A percentile compares a stretch with the other conserved stretches of the same genome.
Evolutionary conservation across 2,329 filamentous ascomycete genomes (phyloP).

Genomic region (Xylariales sp.): DNA sequence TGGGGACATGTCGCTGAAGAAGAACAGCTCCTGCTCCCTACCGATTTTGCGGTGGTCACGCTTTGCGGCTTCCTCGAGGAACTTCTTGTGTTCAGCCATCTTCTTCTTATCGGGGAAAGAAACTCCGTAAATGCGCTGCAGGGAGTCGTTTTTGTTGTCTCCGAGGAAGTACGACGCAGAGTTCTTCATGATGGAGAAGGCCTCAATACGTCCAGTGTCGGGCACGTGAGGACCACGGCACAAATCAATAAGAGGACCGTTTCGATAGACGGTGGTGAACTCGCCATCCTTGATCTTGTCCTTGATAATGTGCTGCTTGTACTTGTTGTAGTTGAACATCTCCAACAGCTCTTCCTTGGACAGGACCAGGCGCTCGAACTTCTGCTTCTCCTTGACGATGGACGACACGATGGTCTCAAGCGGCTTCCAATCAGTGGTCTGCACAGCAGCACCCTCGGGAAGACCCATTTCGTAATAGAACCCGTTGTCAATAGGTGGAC

Average conservation of each 20-base stretch:
- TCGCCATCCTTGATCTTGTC: slow-evolving; percentile 87
- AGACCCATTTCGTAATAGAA: slow-evolving; percentile 98
- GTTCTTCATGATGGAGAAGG: slow-evolving; percentile 86
- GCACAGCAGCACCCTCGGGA: slow-evolving; percentile 65
- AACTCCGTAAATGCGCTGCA: slow-evolving; percentile 95
- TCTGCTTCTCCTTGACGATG: slow-evolving; percentile 95
- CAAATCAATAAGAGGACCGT: slow-evolving; percentile 89
- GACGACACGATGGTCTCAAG: slow-evolving; percentile 75
- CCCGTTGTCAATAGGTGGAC: slow-evolving; percentile 83
- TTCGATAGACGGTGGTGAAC: slow-evolving; percentile 89
- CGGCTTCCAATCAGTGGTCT: slow-evolving; percentile 75
- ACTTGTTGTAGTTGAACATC: slow-evolving; percentile 98
- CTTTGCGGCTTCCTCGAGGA: slow-evolving; percentile 96
- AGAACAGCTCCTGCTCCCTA: slow-evolving; percentile 94
- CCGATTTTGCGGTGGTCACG: slow-evolving; percentile 93
- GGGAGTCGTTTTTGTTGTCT: slow-evolving; percentile 86
- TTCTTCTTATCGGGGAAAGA: slow-evolving; percentile 94
- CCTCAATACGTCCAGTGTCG: slow-evolving; percentile 88
- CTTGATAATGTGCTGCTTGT: slow-evolving; percentile 97
- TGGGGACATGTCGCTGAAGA: slow-evolving; percentile 92
- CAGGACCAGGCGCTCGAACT: slow-evolving; percentile 83
- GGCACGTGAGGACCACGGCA: slow-evolving; percentile 94
- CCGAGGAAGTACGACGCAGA: slow-evolving; percentile 84
- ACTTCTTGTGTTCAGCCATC: slow-evolving; percentile 89
- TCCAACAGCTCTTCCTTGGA: slow-evolving; percentile 88